These are phyloP conservation scores for Adansonia rubrostipa DNA, from an alignment of 441 rosid genomes.

Conservation along the genomic window DNA sequence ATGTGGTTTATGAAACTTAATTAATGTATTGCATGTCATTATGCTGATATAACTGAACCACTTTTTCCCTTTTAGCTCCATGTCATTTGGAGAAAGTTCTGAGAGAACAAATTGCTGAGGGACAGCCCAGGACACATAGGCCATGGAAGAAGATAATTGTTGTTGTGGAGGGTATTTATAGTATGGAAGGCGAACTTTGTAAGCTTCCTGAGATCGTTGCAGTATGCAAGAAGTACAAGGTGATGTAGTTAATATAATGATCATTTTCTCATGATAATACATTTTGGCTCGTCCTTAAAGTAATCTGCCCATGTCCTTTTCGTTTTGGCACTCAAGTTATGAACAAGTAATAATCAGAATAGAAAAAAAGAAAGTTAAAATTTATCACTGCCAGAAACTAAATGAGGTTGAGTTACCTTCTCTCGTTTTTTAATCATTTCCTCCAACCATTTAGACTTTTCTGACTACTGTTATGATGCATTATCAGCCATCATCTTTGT, in stretches of 20 bases:
- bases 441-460: neutral
- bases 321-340: neutral
- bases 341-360: neutral
- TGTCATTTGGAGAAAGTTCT: slow-evolving; percentile 84
- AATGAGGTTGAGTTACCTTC: slow-evolving; percentile 9
- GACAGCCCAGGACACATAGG: slow-evolving; percentile 88
- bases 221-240: slow-evolving; percentile 88
- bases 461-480: neutral
- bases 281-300: neutral
- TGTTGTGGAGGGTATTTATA: slow-evolving; percentile 84
- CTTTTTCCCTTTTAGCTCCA: slow-evolving; percentile 50
- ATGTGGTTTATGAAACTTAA: neutral
- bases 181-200: slow-evolving; percentile 92
- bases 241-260: slow-evolving; percentile 24
- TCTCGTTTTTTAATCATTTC: slow-evolving; percentile 14
- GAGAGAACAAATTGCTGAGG: slow-evolving; percentile 89
- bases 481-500: neutral
- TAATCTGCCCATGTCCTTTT: neutral
- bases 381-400: neutral
- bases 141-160: slow-evolving; percentile 95
- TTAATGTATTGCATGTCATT: neutral
- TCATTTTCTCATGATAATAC: neutral
- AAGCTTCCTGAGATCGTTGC: slow-evolving; percentile 82
- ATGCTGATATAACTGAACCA: neutral
- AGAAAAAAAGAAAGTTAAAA: neutral